Evolutionary conservation across 371 early-diverging fungal genomes (phyloP), one percentile per base, ranked within the genome.

Genomic region (Chytridium lagenaria): DNA sequence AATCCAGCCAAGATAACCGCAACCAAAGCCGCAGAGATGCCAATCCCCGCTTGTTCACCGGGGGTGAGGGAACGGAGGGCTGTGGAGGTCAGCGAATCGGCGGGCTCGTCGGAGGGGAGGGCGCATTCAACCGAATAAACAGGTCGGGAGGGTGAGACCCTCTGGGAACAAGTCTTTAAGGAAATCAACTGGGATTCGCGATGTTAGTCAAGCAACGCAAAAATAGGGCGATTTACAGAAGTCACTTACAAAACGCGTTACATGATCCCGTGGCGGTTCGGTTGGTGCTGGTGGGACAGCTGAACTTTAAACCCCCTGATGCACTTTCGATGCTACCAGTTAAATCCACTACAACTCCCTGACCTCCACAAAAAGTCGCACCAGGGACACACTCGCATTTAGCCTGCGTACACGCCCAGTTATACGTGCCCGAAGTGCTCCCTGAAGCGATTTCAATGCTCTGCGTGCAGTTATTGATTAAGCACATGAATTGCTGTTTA

Each of bases 81-180:
- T 16, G 22, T 69, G 49, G 44, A 51, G 59, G 36, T 38, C 1
- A 68, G 57, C n/a, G 67, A 57, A 50, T 30, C 30, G 59, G 55
- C 2, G 1, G 80, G 80, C 55, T 80, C 77, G 40, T 76, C 74
- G 30, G 37, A 61, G 0, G 72, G 36, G 15, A 66, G 50, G 19
- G 82, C 88, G 70, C 90, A 90, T 75, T 88, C 90, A 7, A n/a
- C 90, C 90, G 64, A 85, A 86, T 70, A 79, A 77, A 65, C 90
- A 90, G 40, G 76, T 74, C 2, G 39, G 37, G 26, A 90, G 69
- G 23, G 69, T 67, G n/a, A 90, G 84, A n/a, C 88, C 88, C 69
- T n/a, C 81, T 0, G 89, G 88, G 67, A 90, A 88, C 0, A 90
- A 75, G 34, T 67, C 78, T 5, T 79, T 81, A 30, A 90, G 72